These are phyloP conservation scores for Typha latifolia DNA, from an alignment of 176 grass and related monocot genomes.

Conservation along the genomic window DNA sequence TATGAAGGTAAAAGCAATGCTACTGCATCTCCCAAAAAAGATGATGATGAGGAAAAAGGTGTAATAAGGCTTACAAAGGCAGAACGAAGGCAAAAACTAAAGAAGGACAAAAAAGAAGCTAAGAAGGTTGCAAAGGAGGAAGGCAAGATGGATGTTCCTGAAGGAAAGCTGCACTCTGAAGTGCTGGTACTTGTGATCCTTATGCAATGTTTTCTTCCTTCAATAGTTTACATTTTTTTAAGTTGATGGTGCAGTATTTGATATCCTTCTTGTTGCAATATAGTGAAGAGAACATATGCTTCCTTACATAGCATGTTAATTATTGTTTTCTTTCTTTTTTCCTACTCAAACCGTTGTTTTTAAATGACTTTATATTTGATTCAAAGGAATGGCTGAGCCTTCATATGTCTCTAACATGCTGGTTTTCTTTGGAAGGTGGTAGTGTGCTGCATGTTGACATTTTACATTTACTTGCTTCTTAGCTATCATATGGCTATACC, in stretches of 20 bases:
- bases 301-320: neutral
- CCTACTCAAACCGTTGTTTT: neutral
- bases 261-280: neutral
- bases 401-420: neutral
- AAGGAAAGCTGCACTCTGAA: slow-evolving; percentile 57
- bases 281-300: neutral
- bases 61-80: slow-evolving; percentile 40
- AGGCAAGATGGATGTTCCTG: slow-evolving; percentile 20
- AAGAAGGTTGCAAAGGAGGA: slow-evolving; percentile 43
- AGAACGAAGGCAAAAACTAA: slow-evolving; percentile 32
- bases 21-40: slow-evolving; percentile 22
- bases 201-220: slow-evolving; percentile 13
- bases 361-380: neutral
- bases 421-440: neutral
- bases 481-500: neutral
- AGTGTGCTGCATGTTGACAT: neutral
- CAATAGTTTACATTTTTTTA: neutral
- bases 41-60: slow-evolving; percentile 20
- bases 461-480: neutral
- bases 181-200: slow-evolving; percentile 52
- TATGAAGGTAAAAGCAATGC: slow-evolving; percentile 20
- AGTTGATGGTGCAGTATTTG: neutral
- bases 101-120: slow-evolving; percentile 50
- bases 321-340: neutral
- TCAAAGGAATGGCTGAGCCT: neutral